These are phyloP conservation scores for Tetracladium setigerum DNA, from an alignment of 495 filamentous ascomycete genomes.

Conservation along the genomic window DNA sequence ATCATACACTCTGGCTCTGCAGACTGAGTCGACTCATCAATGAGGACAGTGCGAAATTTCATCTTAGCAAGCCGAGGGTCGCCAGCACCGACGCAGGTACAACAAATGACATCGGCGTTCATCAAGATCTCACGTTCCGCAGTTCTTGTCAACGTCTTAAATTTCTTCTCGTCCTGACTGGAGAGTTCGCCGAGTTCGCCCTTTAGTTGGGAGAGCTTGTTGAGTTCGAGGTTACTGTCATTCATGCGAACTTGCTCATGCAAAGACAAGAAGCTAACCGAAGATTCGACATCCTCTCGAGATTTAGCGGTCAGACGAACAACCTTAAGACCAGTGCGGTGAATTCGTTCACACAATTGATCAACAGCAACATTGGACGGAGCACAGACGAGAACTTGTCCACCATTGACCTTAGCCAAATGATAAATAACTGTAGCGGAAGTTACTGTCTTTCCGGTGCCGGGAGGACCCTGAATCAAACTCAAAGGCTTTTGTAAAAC, in stretches of 20 bases:
- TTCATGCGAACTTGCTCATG: conserved; percentile 98
- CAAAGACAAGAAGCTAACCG: conserved; percentile 87
- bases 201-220: conserved; percentile 89
- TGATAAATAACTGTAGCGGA: conserved; percentile 99
- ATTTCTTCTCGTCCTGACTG: conserved; percentile 95
- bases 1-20: conserved; percentile 99
- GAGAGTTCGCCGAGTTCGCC: conserved; percentile 84
- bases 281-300: conserved; percentile 94
- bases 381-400: conserved; percentile 92
- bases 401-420: conserved; percentile 87
- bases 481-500: conserved; percentile 89
- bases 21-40: conserved; percentile 98
- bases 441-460: conserved; percentile 98
- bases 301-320: conserved; percentile 99
- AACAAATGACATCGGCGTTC: conserved; percentile 98
- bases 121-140: conserved; percentile 93
- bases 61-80: conserved; percentile 92
- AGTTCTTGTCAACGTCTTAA: conserved; percentile 86
- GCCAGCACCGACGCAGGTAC: conserved; percentile 96
- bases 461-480: conserved; percentile 93
- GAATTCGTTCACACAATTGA: conserved; percentile 96
- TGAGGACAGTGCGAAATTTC: conserved; percentile 96
- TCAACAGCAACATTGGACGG: conserved; percentile 99
- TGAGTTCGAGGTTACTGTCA: conserved; percentile 87
- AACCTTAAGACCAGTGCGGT: conserved; percentile 88